Evolutionary conservation across 2,329 filamentous ascomycete genomes (phyloP), one percentile per base, ranked within the genome.

Genomic region (Lachnellula occidentalis): DNA sequence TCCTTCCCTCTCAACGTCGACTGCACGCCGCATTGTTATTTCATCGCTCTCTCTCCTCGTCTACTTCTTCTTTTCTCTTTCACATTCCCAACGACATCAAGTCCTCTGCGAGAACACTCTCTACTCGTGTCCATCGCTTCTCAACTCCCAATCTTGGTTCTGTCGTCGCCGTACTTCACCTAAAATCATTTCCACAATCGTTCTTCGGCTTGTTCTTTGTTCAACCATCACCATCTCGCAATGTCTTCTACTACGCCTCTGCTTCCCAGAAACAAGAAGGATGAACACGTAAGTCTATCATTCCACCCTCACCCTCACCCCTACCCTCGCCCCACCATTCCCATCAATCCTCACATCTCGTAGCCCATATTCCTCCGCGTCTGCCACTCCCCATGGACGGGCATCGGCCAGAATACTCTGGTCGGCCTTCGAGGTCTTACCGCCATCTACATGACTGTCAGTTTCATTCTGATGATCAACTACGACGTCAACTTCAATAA

Each of bases 231-330:
- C 27, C 43, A 21, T 34, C 19, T 53, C 55, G 52, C 15, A 7
- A 69, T 69, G 67, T 68, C 67, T 60, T 65, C 64, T 36, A 66
- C 65, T 14, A 67, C 65, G n/a, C 58, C 68, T 49, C 67, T 70
- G 19, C 66, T 70, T 45, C 66, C 66, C 34, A 64, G 64, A 48
- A 55, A 58, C 24, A 64, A 60, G 52, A 60, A 64, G 54, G 58
- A 63, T 57, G 61, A 63, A 45, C 64, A 67, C 48, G 64, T 65
- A 62, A 34, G 62, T 31, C 4, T 9, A 31, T 31, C 27, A 9
- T 31, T 11, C 27, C 9, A 31, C 9, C 27, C 55, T 17, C 17
- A 53, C 45, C 3, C 3, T 34, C 34, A n/a, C n/a, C n/a, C n/a
- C n/a, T n/a, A n/a, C 49, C 45, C 22, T 37, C 12, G 3, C n/a